A percentile compares a stretch with the other conserved stretches of the same genome.
phyloP scores from a whole-genome alignment of 78 protist genomes.

The Isochrysis galbana region DNA sequence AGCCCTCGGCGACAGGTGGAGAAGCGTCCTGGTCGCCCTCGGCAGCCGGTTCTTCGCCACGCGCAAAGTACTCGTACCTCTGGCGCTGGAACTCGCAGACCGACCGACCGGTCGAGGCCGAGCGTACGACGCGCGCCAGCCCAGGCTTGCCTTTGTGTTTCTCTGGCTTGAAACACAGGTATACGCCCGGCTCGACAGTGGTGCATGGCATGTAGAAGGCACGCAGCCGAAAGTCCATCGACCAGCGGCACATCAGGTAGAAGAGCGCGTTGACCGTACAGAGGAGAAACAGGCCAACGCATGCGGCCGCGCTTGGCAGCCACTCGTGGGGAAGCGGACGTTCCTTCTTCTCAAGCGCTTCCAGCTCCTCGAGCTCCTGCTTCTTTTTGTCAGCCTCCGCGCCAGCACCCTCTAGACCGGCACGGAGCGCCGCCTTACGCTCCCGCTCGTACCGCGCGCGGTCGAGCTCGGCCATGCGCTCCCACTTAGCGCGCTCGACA shows the following conservation, averaged over 20 bases:
- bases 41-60: background rate
- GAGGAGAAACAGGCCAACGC: background rate
- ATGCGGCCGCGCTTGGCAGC: background rate
- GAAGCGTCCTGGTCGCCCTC: background rate
- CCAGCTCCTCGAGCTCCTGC: no score
- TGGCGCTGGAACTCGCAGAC: constrained; percentile 27
- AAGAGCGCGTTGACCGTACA: background rate
- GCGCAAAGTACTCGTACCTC: background rate
- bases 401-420: no score
- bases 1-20: background rate
- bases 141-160: constrained; percentile 11
- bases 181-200: background rate
- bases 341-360: background rate
- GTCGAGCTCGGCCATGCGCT: background rate
- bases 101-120: background rate
- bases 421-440: background rate
- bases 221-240: background rate
- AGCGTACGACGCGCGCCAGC: background rate
- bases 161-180: background rate
- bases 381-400: background rate
- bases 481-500: background rate
- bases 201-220: background rate
- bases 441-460: background rate
- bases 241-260: constrained; percentile 34
- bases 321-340: constrained; percentile 39